Evolutionary conservation across 106 monocot species (phyloP).

Genomic region (Iris macrosiphon): DNA sequence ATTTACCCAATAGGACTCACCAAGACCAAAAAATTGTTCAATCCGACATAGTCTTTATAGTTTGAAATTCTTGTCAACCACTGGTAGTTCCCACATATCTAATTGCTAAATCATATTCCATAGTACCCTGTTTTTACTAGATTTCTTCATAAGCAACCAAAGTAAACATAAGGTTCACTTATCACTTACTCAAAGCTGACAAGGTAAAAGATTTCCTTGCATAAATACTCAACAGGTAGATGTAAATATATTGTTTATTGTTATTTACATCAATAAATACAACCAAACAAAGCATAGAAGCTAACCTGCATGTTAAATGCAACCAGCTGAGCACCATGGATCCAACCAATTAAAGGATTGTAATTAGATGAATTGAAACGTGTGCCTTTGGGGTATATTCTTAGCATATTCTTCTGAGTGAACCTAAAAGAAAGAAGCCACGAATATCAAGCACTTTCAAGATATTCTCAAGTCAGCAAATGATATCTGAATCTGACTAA

Average conservation of each 20-base stretch:
- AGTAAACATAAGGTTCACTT: neutral
- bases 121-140: neutral
- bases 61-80: neutral
- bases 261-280: neutral
- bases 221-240: too few relatives aligned
- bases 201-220: neutral
- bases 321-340: slow-evolving; percentile 93
- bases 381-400: slow-evolving; percentile 70
- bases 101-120: neutral
- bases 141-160: neutral
- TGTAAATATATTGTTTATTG: neutral
- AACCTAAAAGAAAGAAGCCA: slow-evolving; percentile 40
- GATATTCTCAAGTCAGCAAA: too few relatives aligned
- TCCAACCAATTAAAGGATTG: slow-evolving; percentile 76
- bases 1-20: neutral
- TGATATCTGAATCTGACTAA: too few relatives aligned
- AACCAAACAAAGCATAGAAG: neutral
- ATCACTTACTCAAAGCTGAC: too few relatives aligned
- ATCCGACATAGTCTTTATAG: neutral
- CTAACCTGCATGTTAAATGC: slow-evolving; percentile 94
- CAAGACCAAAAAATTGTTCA: neutral
- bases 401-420: slow-evolving; percentile 67
- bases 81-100: neutral
- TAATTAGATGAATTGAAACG: slow-evolving; percentile 73
- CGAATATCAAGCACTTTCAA: neutral